Base-by-base conservation (phyloP, 2,329 filamentous ascomycete genomes). In the Epichloe bromicola region DNA sequence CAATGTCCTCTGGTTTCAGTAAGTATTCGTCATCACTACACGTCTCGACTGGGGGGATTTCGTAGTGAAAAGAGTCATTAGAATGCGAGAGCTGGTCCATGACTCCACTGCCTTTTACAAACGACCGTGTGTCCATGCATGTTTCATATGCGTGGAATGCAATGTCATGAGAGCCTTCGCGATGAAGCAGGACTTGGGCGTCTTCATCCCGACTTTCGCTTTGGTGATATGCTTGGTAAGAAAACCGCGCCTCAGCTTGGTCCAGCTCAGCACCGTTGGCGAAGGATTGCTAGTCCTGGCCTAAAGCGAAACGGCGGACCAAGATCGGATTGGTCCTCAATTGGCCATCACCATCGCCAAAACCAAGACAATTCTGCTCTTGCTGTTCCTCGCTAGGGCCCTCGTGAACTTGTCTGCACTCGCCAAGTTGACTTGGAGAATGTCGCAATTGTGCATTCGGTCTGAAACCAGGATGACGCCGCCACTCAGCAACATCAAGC, bases 1-100 rank as follows among this genome's bases (percentile, higher is more conserved):
- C 93, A 70, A 98, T 98, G 64, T 98, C 93, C 79, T 98, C 93
- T 97, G 75, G 68, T 69, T 84, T 77, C 77, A 80, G 86, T 95
- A 89, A 95, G 88, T 83, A 85, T 74, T 86, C 79, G 71, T 78
- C 78, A 67, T 76, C 82, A 83, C 83, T 90, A 53, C 82, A 83
- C 59, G 79, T 82, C 66, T 86, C 81, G 74, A 85, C 68, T 67
- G 80, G 85, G 47, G 10, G 10, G 5, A 8, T 20, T 17, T 26
- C 69, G 75, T 74, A 53, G 75, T 64, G 63, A 86, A 74, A 65
- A 74, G 65, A 68, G 33, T 36, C 26, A 14, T n/a, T 46, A 12
- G 49, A 42, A 10, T 51, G 37, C 11, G 15, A 26, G 15, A 33
- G 34, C 14, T 48, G 38, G 12, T 43, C 36, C 26, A 44, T 7